phyloP scores from a whole-genome alignment of 192 early-diverging fungal genomes.

The Entophlyctis luteolus region DNA sequence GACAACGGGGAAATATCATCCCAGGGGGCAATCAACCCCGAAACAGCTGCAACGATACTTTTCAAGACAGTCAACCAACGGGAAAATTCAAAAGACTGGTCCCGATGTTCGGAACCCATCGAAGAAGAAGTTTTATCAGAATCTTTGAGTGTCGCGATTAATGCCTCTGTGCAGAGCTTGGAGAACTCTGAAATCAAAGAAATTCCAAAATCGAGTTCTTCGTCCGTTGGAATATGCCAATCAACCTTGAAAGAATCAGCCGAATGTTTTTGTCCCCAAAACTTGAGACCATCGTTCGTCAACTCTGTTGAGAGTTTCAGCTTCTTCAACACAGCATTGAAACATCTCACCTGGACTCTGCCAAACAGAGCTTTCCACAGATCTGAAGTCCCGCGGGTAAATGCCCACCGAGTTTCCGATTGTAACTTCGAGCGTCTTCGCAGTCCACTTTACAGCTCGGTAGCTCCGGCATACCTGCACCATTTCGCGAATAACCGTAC shows the following conservation, averaged over 20 bases:
- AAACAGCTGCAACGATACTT: slow-evolving; percentile 3
- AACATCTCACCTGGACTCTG: slow-evolving; percentile 41
- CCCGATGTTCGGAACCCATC: background rate
- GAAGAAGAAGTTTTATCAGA: background rate
- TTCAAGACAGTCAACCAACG: slow-evolving; percentile 28
- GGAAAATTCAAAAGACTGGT: slow-evolving; percentile 18
- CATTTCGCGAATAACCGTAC: slow-evolving; percentile 13
- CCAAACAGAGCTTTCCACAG: slow-evolving; percentile 52
- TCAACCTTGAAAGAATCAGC: slow-evolving; percentile 52
- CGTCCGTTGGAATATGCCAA: slow-evolving; percentile 74
- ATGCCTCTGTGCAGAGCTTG: background rate
- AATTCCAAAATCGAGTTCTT: slow-evolving; percentile 66
- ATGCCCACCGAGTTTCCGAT: slow-evolving; percentile 46
- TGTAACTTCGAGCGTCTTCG: slow-evolving; percentile 51
- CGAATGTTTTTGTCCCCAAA: slow-evolving; percentile 70
- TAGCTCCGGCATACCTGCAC: slow-evolving; percentile 50
- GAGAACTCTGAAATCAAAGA: slow-evolving; percentile 54
- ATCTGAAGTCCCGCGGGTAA: slow-evolving; percentile 60
- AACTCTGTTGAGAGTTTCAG: too few species aligned
- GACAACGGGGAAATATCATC: slow-evolving; percentile 3
- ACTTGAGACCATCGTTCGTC: too few species aligned
- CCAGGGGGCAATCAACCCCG: slow-evolving; percentile 26
- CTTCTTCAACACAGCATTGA: too few species aligned
- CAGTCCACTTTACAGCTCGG: slow-evolving; percentile 69
- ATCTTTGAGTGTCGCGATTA: slow-evolving; percentile 1